phyloP scores from a whole-genome alignment of 352 stramenopile species.

The Phytophthora multivora region DNA sequence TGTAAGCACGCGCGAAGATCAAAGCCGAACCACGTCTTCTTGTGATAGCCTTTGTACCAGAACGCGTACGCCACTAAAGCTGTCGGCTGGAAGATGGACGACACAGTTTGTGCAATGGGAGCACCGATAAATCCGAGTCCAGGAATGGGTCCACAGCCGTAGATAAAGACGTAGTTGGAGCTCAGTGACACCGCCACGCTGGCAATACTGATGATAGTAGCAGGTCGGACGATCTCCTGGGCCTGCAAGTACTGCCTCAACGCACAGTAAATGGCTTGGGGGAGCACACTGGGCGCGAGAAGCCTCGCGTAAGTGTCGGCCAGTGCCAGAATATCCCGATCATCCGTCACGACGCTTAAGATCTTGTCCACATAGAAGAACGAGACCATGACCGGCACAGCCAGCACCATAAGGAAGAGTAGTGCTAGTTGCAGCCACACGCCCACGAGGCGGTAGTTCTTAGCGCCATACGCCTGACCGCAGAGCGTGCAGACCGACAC shows the following conservation, averaged over 20 bases:
- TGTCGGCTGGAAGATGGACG: slow-evolving; percentile 77
- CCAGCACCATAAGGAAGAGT: slow-evolving; percentile 68
- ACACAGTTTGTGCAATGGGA: slow-evolving; percentile 68
- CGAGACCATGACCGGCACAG: slow-evolving; percentile 76
- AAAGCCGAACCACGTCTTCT: slow-evolving; percentile 79
- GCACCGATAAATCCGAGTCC: slow-evolving; percentile 76
- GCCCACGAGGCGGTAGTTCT: slow-evolving; percentile 78
- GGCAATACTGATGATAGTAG: slow-evolving; percentile 76
- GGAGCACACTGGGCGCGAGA: slow-evolving; percentile 65
- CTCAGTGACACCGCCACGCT: slow-evolving; percentile 68
- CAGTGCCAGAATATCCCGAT: slow-evolving; percentile 60
- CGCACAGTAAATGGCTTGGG: slow-evolving; percentile 72
- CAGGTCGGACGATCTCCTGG: slow-evolving; percentile 79
- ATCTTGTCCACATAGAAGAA: slow-evolving; percentile 85
- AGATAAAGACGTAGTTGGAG: slow-evolving; percentile 85
- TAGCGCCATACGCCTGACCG: slow-evolving; percentile 77
- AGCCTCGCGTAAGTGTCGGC: slow-evolving; percentile 68
- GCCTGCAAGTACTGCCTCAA: slow-evolving; percentile 82
- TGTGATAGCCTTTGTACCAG: slow-evolving; percentile 82
- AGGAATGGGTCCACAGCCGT: slow-evolving; percentile 63
- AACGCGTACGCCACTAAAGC: slow-evolving; percentile 73
- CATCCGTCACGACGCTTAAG: slow-evolving; percentile 69
- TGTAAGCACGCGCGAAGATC: slow-evolving; percentile 56
- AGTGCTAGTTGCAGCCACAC: slow-evolving; percentile 83
- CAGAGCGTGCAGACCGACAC: slow-evolving; percentile 83